Conservation (phyloP, 2,329 filamentous ascomycete species). For the Trichoderma polysporum region DNA sequence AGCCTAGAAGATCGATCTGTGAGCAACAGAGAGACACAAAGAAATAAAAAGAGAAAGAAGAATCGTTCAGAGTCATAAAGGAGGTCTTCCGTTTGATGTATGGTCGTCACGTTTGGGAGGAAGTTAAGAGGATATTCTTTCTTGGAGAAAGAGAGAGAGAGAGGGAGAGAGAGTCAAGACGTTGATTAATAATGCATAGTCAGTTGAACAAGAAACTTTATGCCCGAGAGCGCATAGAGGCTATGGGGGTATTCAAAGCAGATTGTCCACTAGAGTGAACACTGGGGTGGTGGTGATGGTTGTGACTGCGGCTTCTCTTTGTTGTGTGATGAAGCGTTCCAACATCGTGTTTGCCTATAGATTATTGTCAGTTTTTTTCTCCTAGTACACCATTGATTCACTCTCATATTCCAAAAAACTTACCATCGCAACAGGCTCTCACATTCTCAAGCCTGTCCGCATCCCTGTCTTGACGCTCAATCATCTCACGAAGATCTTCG, state of each 20-base stretch:
- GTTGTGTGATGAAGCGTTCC: constrained; percentile 53
- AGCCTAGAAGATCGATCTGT: background rate
- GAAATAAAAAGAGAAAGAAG: constrained; percentile 7
- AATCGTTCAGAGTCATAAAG: constrained; percentile 22
- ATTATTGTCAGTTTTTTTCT: background rate
- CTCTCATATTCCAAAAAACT: constrained; percentile 35
- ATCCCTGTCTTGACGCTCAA: constrained; percentile 75
- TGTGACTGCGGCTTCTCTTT: constrained; percentile 45
- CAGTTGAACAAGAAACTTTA: constrained; percentile 27
- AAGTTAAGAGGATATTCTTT: background rate
- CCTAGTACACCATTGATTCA: too few relatives aligned
- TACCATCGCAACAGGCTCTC: constrained; percentile 94
- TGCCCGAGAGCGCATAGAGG: constrained; percentile 38
- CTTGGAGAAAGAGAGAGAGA: background rate
- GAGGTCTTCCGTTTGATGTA: constrained; percentile 7
- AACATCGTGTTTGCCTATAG: constrained; percentile 72
- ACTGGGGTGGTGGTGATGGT: constrained; percentile 33
- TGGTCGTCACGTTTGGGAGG: constrained; percentile 14
- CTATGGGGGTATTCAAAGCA: constrained; percentile 37
- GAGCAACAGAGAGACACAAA: background rate
- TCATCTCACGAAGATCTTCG: constrained; percentile 77
- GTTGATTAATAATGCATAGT: constrained; percentile 21
- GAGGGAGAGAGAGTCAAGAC: background rate
- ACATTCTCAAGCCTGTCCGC: constrained; percentile 88
- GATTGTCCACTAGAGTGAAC: constrained; percentile 30